These are phyloP conservation scores for Boletus reticulatus DNA, from an alignment of 768 basidiomycete species.

Conservation along the genomic window DNA sequence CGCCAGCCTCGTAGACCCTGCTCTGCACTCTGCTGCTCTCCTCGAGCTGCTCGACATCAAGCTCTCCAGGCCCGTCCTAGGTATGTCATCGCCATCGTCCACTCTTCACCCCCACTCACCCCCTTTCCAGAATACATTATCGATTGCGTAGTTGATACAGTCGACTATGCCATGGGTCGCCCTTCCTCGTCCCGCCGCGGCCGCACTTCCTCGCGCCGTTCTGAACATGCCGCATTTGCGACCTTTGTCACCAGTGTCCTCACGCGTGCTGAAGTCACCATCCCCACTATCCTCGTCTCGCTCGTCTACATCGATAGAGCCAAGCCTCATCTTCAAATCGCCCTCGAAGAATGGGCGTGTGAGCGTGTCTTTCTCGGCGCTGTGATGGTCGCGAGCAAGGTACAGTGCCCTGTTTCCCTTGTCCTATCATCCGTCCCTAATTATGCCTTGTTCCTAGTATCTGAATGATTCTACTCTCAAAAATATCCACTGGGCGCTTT, in stretches of 20 bases:
- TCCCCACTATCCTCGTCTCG: constrained; percentile 64
- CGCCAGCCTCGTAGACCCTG: constrained; percentile 60
- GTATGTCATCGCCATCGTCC: constrained; percentile 39
- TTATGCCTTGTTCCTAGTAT: constrained; percentile 45
- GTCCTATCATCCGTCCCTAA: constrained; percentile 8
- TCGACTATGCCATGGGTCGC: constrained; percentile 74
- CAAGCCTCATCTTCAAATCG: constrained; percentile 76
- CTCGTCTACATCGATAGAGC: constrained; percentile 79
- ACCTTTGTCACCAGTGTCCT: constrained; percentile 69
- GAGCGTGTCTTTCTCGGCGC: constrained; percentile 91
- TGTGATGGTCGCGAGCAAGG: constrained; percentile 86
- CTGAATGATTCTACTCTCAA: constrained; percentile 87
- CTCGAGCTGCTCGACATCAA: constrained; percentile 68
- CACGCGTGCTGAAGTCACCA: constrained; percentile 68
- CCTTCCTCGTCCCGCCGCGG: constrained; percentile 54
- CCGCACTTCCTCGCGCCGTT: constrained; percentile 43
- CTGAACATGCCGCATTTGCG: constrained; percentile 57
- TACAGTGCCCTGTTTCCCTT: constrained; percentile 32
- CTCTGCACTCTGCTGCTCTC: constrained; percentile 61
- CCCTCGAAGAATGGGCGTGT: constrained; percentile 80
- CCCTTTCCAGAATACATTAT: constrained; percentile 60
- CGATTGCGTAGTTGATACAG: constrained; percentile 67
- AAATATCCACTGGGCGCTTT: constrained; percentile 89
- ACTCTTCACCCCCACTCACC: not conserved
- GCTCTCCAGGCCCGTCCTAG: constrained; percentile 58